Base-by-base conservation (phyloP, 306 rosid genomes). In the Dryas alaskensis region DNA sequence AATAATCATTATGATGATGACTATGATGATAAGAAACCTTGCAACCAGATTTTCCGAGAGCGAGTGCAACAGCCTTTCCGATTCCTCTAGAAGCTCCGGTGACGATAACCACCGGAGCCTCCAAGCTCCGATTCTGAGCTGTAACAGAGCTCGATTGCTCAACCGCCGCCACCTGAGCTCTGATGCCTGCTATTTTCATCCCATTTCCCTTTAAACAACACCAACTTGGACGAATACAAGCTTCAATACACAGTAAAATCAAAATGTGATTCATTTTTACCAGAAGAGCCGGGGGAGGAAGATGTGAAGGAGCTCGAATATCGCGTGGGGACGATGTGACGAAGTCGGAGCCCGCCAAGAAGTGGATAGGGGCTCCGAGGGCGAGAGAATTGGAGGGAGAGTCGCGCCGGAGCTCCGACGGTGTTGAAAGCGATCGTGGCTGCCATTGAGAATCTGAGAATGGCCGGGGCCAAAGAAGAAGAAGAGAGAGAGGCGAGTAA, bases 21-120 rank as follows among this genome's bases (percentile, higher is more conserved):
- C 25, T 8, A 67, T 8, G 57, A 57, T 2, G 48, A 70, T 57
- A 51, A 75, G 89, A 76, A 74, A 93, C 98, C 98, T 89, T 93
- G 80, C 98, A 93, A 84, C 98, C 97, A 51, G 97, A 96, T 87
- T 93, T 89, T 4, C 98, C 98, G 53, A 91, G 80, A 48, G 89
- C 59, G 64, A 88, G 79, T 0, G 98, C 97, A 85, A 93, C 87
- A 4, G 98, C 96, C 78, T 79, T 86, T 55, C 98, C 97, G 49
- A 93, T 91, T 31, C 96, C 97, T 88, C 98, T 89, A 48, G 98
- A 93, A 76, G 97, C 98, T 84, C 98, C 98, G 19, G 97, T 93
- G 57, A 93, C 98, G 31, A 93, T 75, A 7, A 83, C 98, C 79
- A 91, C 98, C 16, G 98, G 97, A 67, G 97, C 67, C 76, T 91